These are phyloP conservation scores for Calocybe gangraenosa DNA, from an alignment of 768 basidiomycete species.

Conservation along the genomic window DNA sequence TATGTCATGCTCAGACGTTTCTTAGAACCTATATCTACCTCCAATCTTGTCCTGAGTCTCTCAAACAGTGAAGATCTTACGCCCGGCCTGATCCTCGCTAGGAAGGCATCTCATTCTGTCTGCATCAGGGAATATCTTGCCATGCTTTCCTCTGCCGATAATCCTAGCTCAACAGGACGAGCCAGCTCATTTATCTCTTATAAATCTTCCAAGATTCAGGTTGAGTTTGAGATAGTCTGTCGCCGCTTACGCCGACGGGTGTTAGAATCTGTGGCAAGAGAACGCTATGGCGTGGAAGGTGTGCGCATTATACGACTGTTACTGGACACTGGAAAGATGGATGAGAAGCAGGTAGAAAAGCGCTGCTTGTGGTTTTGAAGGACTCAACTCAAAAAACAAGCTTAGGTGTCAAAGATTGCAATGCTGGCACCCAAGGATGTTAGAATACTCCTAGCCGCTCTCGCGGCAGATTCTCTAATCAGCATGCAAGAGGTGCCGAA, in stretches of 20 bases:
- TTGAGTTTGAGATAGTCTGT: constrained; percentile 75
- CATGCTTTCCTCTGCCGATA: constrained; percentile 76
- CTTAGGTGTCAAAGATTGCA: constrained; percentile 84
- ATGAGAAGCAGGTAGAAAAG: constrained; percentile 85
- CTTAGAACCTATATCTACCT: constrained; percentile 62
- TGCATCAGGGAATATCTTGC: constrained; percentile 80
- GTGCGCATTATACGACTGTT: constrained; percentile 80
- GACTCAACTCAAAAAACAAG: neutral
- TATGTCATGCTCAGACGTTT: neutral
- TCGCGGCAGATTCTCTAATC: constrained; percentile 79
- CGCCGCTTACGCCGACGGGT: constrained; percentile 64
- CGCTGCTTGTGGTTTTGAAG: neutral
- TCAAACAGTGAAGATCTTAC: constrained; percentile 58
- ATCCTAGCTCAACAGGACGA: constrained; percentile 69
- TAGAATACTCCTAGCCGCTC: constrained; percentile 70
- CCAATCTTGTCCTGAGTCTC: constrained; percentile 60
- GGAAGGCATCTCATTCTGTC: constrained; percentile 53
- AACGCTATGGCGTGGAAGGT: constrained; percentile 79
- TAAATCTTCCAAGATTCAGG: constrained; percentile 65
- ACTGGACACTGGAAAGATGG: constrained; percentile 83
- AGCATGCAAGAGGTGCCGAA: constrained; percentile 92
- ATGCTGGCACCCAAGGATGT: constrained; percentile 92
- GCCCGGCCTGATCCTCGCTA: constrained; percentile 54
- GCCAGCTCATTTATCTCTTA: constrained; percentile 71
- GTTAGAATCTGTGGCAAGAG: constrained; percentile 74